Base-by-base conservation (phyloP, 306 rosid species). In the Purshia tridentata region DNA sequence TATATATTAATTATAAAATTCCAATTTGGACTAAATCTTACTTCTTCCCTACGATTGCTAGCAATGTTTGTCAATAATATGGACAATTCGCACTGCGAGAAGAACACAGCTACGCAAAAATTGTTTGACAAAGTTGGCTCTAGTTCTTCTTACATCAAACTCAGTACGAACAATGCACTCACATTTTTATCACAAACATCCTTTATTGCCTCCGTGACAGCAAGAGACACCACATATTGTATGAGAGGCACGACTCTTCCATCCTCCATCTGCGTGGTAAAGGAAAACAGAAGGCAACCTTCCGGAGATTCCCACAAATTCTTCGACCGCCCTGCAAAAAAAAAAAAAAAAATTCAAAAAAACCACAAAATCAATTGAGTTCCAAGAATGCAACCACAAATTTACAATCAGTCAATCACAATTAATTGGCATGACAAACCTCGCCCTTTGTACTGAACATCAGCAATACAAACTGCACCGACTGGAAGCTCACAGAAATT, bases 261-360 rank as follows among this genome's bases (percentile, higher is more conserved):
- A 53, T 91, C 89, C 79, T 88, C 98, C 96, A 95, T 85, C 85
- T 91, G 96, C 77, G 86, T 15, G 48, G 86, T 90, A 76, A 91
- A 90, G 73, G 99, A 91, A 84, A 90, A 95, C 86, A 91, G 49
- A 52, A 95, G 96, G 82, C 93, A 87, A 46, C 98, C 99, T 65
- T 72, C 78, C 9, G 97, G 97, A 72, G 99, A 95, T 57, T 95
- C 93, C 98, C 97, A 95, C 66, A 79, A 77, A 87, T 95, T 95
- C 89, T 89, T 91, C 2, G 96, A 85, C 70, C 99, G 89, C 70
- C 99, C 99, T 91, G 83, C 68, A 66, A 74, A 77, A 49, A 70
- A 9, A 35, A 49, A 70, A 9, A 35, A 50, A n/a, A 62, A 11
- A 39, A 4, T 18, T 18, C 41, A 10, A 40, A 37, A 63, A 4